Percentiles rank a stretch among this genome's conserved stretches.
Conservation (phyloP, 371 early-diverging fungal species). For the Rhizopus stolonifer region DNA sequence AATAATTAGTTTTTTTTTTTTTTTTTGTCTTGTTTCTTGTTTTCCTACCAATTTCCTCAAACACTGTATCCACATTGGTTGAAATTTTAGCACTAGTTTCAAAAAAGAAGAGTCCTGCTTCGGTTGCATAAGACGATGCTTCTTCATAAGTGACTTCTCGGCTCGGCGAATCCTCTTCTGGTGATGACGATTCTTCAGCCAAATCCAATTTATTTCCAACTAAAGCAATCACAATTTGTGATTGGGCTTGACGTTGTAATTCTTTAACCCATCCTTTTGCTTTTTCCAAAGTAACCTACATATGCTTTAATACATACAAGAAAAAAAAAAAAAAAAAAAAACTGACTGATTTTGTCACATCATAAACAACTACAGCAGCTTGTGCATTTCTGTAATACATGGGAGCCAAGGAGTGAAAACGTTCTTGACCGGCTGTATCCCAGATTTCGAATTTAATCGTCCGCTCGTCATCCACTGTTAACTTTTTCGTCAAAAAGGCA, state of each 20-base stretch:
- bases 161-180: slow-evolving; percentile 51
- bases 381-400: slow-evolving; percentile 99
- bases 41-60: slow-evolving; percentile 51
- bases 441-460: slow-evolving; percentile 86
- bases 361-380: slow-evolving; percentile 96
- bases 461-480: slow-evolving; percentile 63
- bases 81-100: slow-evolving; percentile 88
- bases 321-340: neutral
- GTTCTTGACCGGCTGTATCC: slow-evolving; percentile 94
- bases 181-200: slow-evolving; percentile 27
- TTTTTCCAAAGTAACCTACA: slow-evolving; percentile 86
- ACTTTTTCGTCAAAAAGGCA: slow-evolving; percentile 79
- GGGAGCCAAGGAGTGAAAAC: slow-evolving; percentile 94
- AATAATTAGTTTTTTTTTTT: neutral
- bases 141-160: slow-evolving; percentile 69
- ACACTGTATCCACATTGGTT: slow-evolving; percentile 76
- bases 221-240: slow-evolving; percentile 93
- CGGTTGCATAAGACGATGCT: slow-evolving; percentile 80
- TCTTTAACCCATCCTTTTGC: slow-evolving; percentile 99
- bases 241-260: slow-evolving; percentile 92
- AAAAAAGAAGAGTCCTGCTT: slow-evolving; percentile 77
- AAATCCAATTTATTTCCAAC: slow-evolving; percentile 96
- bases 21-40: neutral
- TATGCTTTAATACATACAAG: neutral
- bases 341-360: slow-evolving; percentile 84